phyloP scores from a whole-genome alignment of 2,329 filamentous ascomycete genomes.

The Endocalyx cinctus region DNA sequence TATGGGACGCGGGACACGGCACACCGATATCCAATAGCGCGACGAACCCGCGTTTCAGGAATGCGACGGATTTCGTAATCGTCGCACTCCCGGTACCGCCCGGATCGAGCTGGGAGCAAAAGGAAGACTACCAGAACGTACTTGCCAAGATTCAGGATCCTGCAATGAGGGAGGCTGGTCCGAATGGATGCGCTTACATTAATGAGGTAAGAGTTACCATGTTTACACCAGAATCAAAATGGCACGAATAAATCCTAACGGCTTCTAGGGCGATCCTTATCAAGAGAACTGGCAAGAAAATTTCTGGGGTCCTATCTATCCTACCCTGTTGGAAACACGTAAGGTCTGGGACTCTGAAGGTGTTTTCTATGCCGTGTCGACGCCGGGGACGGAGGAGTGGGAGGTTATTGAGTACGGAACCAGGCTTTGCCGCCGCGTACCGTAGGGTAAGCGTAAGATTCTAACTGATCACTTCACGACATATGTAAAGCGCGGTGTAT shows the following conservation, averaged over 20 bases:
- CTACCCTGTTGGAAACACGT: constrained; percentile 18
- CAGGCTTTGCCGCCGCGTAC: constrained; percentile 14
- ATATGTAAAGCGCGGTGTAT: too few species aligned
- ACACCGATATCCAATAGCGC: constrained; percentile 31
- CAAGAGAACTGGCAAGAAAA: constrained; percentile 24
- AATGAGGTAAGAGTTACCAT: constrained; percentile 32
- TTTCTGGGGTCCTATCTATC: constrained; percentile 26
- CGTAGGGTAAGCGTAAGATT: not conserved
- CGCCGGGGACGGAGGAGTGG: constrained; percentile 23
- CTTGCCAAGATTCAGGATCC: constrained; percentile 32
- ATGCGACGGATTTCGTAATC: constrained; percentile 32
- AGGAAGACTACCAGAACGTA: constrained; percentile 35
- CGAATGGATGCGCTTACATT: constrained; percentile 37
- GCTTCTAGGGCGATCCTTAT: constrained; percentile 26
- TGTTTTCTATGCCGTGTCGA: constrained; percentile 22
- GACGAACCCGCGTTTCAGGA: constrained; percentile 34
- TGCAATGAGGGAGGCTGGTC: constrained; percentile 32
- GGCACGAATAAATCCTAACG: too few species aligned
- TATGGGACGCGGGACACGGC: constrained; percentile 33
- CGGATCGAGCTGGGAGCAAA: constrained; percentile 37
- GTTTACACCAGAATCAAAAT: too few species aligned
- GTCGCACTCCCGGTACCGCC: constrained; percentile 27
- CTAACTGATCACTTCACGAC: too few species aligned
- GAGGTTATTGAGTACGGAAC: constrained; percentile 25
- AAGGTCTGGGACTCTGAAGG: constrained; percentile 26